Conservation (phyloP, 2,329 filamentous ascomycete genomes). For the Monosporascus sp. region DNA sequence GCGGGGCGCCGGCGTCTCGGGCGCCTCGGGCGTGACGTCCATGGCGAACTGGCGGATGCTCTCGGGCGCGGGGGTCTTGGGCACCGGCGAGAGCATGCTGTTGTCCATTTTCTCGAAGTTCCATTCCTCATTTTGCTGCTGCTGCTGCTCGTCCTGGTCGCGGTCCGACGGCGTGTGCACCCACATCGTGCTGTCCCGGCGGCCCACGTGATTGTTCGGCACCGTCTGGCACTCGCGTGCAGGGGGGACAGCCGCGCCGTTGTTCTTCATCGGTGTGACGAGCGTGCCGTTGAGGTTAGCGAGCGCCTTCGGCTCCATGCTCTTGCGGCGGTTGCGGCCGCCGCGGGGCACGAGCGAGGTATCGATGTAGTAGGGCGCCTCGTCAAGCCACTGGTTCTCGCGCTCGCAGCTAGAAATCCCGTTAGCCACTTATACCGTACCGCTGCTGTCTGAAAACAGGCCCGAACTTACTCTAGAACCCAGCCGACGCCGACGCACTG, state of each 20-base stretch:
- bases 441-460: not conserved
- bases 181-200: conserved; percentile 52
- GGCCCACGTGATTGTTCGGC: conserved; percentile 44
- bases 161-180: conserved; percentile 47
- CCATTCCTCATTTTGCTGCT: conserved; percentile 29
- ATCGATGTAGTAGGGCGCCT: conserved; percentile 64
- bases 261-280: conserved; percentile 37
- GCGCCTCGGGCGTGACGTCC: conserved; percentile 42
- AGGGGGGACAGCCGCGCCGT: conserved; percentile 4
- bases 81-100: conserved; percentile 48
- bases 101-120: conserved; percentile 33
- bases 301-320: conserved; percentile 71
- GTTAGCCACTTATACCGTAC: conserved; percentile 21
- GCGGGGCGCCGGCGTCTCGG: conserved; percentile 36
- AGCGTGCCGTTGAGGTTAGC: conserved; percentile 64
- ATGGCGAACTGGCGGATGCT: conserved; percentile 47
- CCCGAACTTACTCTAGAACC: conserved; percentile 71
- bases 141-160: conserved; percentile 25
- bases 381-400: conserved; percentile 71
- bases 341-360: conserved; percentile 62
- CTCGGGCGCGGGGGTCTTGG: conserved; percentile 54
- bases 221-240: conserved; percentile 33
- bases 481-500: conserved; percentile 84
- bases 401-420: conserved; percentile 58
- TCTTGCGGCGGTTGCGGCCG: conserved; percentile 68